Percentiles rank a stretch among this genome's conserved stretches.
Conservation (phyloP, 306 rosid species). For the Fragaria nilgerrensis region DNA sequence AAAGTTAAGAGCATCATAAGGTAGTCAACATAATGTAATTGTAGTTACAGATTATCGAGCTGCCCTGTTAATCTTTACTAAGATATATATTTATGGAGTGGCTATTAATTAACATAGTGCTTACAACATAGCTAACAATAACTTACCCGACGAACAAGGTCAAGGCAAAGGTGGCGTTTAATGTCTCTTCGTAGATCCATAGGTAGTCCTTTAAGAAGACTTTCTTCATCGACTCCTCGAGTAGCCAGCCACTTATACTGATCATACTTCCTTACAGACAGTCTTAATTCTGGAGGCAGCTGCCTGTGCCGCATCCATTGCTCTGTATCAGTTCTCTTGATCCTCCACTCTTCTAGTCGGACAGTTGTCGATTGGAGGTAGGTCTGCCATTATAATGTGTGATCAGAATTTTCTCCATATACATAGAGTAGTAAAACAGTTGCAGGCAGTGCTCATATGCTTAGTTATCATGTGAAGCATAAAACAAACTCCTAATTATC, state of each 20-base stretch:
- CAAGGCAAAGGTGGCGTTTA: constrained; percentile 95
- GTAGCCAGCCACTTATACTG: constrained; percentile 96
- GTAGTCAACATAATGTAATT: not conserved
- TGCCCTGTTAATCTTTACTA: not conserved
- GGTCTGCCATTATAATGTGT: constrained; percentile 43
- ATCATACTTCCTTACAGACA: constrained; percentile 69
- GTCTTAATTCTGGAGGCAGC: constrained; percentile 64
- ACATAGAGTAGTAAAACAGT: not conserved
- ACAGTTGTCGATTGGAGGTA: constrained; percentile 86
- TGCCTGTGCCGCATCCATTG: constrained; percentile 99
- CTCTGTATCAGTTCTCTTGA: constrained; percentile 82
- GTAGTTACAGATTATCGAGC: not conserved
- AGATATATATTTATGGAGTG: not conserved
- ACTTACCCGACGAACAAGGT: constrained; percentile 83
- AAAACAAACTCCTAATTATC: not conserved
- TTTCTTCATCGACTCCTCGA: constrained; percentile 86
- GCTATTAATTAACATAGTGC: not conserved
- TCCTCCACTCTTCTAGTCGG: constrained; percentile 93
- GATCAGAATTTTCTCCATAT: constrained; percentile 1
- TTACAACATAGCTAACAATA: not conserved
- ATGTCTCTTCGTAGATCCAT: constrained; percentile 85
- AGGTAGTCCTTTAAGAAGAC: constrained; percentile 71
- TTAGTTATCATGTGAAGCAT: not conserved
- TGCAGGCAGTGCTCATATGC: not conserved
- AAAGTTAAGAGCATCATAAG: not conserved